These are phyloP conservation scores for Cadophora luteo-olivacea DNA, from an alignment of 2,329 filamentous ascomycete genomes.

Conservation along the genomic window DNA sequence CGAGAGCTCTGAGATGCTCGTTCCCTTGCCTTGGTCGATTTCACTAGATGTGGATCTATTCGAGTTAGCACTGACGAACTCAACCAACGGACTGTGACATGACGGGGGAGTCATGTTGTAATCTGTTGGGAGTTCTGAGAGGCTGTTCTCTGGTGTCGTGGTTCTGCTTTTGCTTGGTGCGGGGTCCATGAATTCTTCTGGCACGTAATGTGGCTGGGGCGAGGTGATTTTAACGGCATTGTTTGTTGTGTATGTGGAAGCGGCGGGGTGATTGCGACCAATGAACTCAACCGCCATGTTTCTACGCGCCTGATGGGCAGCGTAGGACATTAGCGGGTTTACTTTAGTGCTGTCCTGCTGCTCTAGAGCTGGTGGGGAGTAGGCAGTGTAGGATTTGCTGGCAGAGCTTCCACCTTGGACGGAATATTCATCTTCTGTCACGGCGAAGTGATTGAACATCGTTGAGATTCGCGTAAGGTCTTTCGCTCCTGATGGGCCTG, in stretches of 20 bases:
- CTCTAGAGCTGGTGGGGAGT: background rate
- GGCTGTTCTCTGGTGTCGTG: background rate
- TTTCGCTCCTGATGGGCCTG: background rate
- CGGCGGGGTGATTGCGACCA: background rate
- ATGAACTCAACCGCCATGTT: background rate
- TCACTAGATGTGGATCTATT: background rate
- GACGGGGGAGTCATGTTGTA: background rate
- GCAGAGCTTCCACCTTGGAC: background rate
- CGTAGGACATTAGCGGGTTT: background rate
- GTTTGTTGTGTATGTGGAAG: background rate
- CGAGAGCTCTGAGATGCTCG: constrained; percentile 15
- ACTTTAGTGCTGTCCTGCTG: background rate
- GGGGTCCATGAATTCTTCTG: background rate
- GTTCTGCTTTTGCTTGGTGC: background rate
- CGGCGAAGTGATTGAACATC: background rate
- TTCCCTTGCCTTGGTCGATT: background rate
- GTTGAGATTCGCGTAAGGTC: background rate
- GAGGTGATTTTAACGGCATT: background rate
- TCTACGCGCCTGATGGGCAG: background rate
- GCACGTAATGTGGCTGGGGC: background rate
- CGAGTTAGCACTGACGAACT: background rate
- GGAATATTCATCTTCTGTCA: background rate
- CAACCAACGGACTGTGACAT: background rate
- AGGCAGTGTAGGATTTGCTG: constrained; percentile 4
- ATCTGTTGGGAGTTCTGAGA: background rate